Evolutionary conservation across 139 green algal genomes (phyloP).

Genomic region (Haematococcus lacustris): DNA sequence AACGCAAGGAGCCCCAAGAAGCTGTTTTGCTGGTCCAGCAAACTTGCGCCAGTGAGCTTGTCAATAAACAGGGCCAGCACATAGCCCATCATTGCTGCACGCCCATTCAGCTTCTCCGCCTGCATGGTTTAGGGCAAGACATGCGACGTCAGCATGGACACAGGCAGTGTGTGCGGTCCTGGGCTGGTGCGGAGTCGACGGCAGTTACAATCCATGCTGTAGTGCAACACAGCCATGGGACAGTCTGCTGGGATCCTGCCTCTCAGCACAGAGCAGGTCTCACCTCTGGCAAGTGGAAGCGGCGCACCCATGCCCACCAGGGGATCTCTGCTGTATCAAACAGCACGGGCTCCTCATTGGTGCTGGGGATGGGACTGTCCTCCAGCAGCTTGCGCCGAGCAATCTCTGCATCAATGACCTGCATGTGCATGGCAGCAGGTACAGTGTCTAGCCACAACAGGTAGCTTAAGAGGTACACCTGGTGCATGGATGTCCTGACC

Average conservation of each 20-base stretch:
- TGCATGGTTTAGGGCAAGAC: no score
- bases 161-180: no score
- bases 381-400: constrained; percentile 79
- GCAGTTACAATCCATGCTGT: no score
- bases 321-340: constrained; percentile 91
- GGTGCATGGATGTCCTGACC: no score
- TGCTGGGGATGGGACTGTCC: constrained; percentile 66
- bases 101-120: constrained; percentile 91
- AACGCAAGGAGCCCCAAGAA: constrained; percentile 81
- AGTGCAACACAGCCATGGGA: no score
- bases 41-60: constrained; percentile 63
- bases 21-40: constrained; percentile 83
- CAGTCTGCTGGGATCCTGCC: no score
- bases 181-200: no score
- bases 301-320: constrained; percentile 89
- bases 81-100: constrained; percentile 92
- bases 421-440: constrained; percentile 1
- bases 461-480: no score
- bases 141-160: no score
- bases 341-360: constrained; percentile 79
- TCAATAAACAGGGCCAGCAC: constrained; percentile 74
- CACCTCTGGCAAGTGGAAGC: constrained; percentile 92
- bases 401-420: constrained; percentile 91
- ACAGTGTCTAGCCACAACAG: no score
- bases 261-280: no score